Base-by-base conservation (phyloP, 2,329 filamentous ascomycete genomes). In the Trichoderma sp. region DNA sequence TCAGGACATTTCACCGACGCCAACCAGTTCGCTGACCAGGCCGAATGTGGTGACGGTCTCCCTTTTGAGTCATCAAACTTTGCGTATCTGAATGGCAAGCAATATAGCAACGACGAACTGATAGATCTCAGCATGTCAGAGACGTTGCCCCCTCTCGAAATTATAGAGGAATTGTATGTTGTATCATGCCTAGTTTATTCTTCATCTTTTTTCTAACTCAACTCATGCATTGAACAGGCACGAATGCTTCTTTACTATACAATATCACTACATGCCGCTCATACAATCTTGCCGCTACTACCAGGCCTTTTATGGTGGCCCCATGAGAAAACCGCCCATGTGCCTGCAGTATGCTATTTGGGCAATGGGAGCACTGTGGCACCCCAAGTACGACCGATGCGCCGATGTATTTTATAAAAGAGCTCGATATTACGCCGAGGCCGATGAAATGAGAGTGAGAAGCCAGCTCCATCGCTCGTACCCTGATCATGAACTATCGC, bases 331-430 rank as follows among this genome's bases (percentile, higher is more conserved):
- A 68, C 94, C 95, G 2, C 92, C 94, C 0, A 88, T 96, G 75
- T 92, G 89, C 75, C 81, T 97, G 55, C 88, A 94, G 75, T 97
- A 97, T 79, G 91, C 90, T 24, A 92, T 97, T 77, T 97, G 93
- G 93, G 87, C 90, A 19, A 83, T 92, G 75, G 92, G 92, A 7
- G 89, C 93, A 6, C 86, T 88, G 14, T 84, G 90, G 1, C 88
- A 90, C 40, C 86, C 92, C 52, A 93, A 93, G 75, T 96, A 96
- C 75, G 83, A 86, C 10, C 81, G 82, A 8, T 86, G 93, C 47
- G 89, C 93, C 71, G 89, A 92, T 10, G 85, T 94, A 59, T 94
- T 97, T 74, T 97, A 97, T 77, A 86, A 88, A 60, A 87, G 93
- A 53, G 88, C 94, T 5, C 87, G 94, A 33, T 94, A 94, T 73